phyloP scores from a whole-genome alignment of 2,329 filamentous ascomycete genomes.

The Sclerotinia borealis region DNA sequence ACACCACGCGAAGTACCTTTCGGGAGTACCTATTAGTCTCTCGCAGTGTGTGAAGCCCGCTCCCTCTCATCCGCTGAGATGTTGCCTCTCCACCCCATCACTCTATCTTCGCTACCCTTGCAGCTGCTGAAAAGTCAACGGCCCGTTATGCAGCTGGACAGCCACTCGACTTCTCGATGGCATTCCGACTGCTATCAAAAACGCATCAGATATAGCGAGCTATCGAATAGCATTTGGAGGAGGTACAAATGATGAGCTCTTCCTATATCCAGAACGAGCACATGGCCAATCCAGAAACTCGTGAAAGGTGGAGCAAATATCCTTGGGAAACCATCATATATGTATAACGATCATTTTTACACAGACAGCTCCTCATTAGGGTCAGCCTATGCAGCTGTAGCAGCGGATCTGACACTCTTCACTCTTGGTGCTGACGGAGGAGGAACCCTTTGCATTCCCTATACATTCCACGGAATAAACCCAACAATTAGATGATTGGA shows the following conservation, averaged over 20 bases:
- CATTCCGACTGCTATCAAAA: slow-evolving; percentile 51
- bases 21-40: slow-evolving; percentile 64
- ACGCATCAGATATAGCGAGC: slow-evolving; percentile 48
- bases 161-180: slow-evolving; percentile 47
- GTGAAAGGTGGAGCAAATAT: slow-evolving; percentile 47
- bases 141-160: slow-evolving; percentile 54
- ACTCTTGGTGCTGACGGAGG: slow-evolving; percentile 48
- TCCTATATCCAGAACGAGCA: slow-evolving; percentile 35
- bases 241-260: slow-evolving; percentile 35
- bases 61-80: slow-evolving; percentile 63
- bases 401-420: slow-evolving; percentile 46
- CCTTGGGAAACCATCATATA: slow-evolving; percentile 53
- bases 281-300: slow-evolving; percentile 42
- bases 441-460: slow-evolving; percentile 45
- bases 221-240: slow-evolving; percentile 47
- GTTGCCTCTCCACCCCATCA: slow-evolving; percentile 50
- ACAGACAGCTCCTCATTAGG: slow-evolving; percentile 50
- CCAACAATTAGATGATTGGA: slow-evolving; percentile 50
- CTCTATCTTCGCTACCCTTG: slow-evolving; percentile 63
- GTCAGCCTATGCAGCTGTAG: slow-evolving; percentile 47
- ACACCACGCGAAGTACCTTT: slow-evolving; percentile 69
- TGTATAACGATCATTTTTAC: slow-evolving; percentile 45
- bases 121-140: slow-evolving; percentile 67
- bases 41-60: slow-evolving; percentile 64
- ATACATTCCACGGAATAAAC: slow-evolving; percentile 43